Evolutionary conservation across 768 basidiomycete genomes (phyloP), one percentile per base, ranked within the genome.

Genomic region (Podaxis sp.): DNA sequence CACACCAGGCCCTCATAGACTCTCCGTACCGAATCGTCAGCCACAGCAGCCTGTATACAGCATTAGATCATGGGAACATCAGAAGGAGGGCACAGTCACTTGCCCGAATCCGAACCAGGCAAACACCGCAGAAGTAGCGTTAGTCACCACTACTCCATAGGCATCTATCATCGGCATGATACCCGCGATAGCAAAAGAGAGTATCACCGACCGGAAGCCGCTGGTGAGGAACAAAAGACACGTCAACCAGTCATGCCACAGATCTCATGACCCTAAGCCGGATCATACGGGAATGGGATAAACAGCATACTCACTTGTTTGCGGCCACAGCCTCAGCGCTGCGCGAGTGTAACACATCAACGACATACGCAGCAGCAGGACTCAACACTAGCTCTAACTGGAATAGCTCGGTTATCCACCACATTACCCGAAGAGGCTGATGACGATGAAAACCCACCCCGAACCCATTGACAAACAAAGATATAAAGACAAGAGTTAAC

Each of bases 251-350:
- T 16, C 23, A 18, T 44, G 18, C 27, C 28, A 18, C 32, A 42
- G 21, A 38, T 25, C 4, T 18, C 4, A 18, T 37, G 55, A 36
- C 23, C 21, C 47, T 35, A 28, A 37, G 6, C 42, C 21, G 13
- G 59, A 48, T 48, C 47, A 48, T 23, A 3, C 11, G 47, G 25
- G 11, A 23, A 48, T 25, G 21, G n/a, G 18, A 18, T 47, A 13
- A 48, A 25, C 21, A 18, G 32, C n/a, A 38, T 4, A 76, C 81
- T 50, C 53, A 85, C 86, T 69, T 70, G 53, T 69, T 72, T 0
- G 78, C 83, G 2, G 83, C 85, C 70, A 79, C 76, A 23, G 76
- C 74, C 65, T 88, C 84, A 1, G 85, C 83, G 61, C 85, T 85
- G 14, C 76, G 75, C 28, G 71, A 63, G 38, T 81, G 84, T 66